phyloP scores from a whole-genome alignment of 176 grass and related monocot genomes.

The Canna indica region DNA sequence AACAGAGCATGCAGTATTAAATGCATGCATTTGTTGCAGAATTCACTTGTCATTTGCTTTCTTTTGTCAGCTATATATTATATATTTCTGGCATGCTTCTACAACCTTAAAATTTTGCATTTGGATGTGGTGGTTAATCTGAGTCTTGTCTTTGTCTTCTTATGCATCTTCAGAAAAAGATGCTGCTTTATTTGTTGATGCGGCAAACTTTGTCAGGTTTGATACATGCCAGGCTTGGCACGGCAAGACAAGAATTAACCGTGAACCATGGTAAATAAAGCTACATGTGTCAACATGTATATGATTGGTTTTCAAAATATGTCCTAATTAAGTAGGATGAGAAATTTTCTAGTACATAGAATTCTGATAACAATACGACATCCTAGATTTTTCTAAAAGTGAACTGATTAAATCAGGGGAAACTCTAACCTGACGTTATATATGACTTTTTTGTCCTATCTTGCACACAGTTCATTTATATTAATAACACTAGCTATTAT shows the following conservation, averaged over 20 bases:
- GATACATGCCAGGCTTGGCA: neutral
- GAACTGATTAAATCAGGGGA: too few relatives aligned
- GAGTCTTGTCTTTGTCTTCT: neutral
- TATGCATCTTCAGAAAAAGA: neutral
- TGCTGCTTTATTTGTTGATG: neutral
- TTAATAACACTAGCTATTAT: too few relatives aligned
- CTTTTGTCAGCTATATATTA: neutral
- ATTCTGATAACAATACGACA: too few relatives aligned
- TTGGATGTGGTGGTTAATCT: neutral
- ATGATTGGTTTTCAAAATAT: too few relatives aligned
- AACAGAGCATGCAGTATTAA: neutral
- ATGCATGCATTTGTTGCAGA: neutral
- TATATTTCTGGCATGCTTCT: neutral
- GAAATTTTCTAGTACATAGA: too few relatives aligned
- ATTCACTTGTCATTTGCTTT: neutral
- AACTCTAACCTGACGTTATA: too few relatives aligned
- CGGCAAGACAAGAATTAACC: neutral
- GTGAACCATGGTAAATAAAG: too few relatives aligned
- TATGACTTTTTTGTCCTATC: too few relatives aligned
- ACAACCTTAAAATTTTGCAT: neutral
- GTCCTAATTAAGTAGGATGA: too few relatives aligned
- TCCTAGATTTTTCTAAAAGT: too few relatives aligned
- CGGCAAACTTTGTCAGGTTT: neutral
- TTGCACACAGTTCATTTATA: too few relatives aligned
- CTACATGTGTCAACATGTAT: too few relatives aligned